Conservation (phyloP, 495 filamentous ascomycete species). For the Trypethelium eluteriae region DNA sequence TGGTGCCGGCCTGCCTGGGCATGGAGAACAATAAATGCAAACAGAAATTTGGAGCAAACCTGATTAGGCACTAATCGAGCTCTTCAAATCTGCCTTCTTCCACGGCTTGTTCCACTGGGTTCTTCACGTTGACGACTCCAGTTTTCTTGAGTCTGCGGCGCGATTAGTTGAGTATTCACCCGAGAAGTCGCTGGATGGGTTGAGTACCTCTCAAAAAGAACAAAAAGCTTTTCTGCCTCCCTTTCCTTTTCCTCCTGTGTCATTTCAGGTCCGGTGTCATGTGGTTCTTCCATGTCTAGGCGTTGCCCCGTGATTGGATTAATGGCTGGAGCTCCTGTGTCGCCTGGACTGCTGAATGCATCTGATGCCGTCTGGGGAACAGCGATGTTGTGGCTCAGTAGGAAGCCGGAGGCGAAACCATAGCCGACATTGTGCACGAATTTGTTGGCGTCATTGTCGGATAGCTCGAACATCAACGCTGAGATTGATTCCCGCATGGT, state of each 20-base stretch:
- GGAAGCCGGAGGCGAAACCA: constrained; percentile 82
- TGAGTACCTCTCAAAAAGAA: constrained; percentile 81
- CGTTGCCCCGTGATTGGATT: constrained; percentile 92
- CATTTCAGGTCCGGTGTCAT: constrained; percentile 59
- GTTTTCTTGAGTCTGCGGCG: constrained; percentile 64
- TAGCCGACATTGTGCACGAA: constrained; percentile 52
- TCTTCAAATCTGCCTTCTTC: constrained; percentile 77
- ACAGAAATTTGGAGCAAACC: no score
- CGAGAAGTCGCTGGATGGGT: neutral
- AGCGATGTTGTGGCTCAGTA: constrained; percentile 71
- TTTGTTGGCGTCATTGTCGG: constrained; percentile 45
- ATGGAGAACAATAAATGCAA: no score
- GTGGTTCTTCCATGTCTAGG: constrained; percentile 56
- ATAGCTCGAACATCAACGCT: constrained; percentile 77
- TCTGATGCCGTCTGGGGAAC: constrained; percentile 62
- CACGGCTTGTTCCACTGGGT: constrained; percentile 71
- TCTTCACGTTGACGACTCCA: constrained; percentile 74
- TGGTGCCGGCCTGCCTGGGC: no score
- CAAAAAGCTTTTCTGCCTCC: constrained; percentile 87
- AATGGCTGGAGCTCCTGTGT: constrained; percentile 39
- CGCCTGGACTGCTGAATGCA: constrained; percentile 43
- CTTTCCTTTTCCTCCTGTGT: constrained; percentile 84
- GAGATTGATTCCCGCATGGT: constrained; percentile 69
- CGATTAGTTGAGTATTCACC: constrained; percentile 21
- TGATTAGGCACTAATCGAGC: constrained; percentile 28